Evolutionary conservation across 2,329 filamentous ascomycete genomes (phyloP).

Genomic region (Dactylonectria estremocensis): DNA sequence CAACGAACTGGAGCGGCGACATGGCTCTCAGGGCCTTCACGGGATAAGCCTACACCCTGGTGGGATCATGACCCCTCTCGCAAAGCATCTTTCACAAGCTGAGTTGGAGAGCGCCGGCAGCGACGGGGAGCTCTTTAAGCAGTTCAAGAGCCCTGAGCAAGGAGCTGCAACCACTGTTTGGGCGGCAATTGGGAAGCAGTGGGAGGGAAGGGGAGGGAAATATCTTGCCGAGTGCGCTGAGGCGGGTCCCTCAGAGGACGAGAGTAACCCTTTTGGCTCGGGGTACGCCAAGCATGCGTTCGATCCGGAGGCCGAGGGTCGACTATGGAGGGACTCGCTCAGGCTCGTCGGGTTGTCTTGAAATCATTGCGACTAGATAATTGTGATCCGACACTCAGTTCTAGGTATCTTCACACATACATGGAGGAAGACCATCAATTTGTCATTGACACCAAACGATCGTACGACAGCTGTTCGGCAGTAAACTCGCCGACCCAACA

Average conservation of each 20-base stretch:
- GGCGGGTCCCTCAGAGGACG: constrained; percentile 8
- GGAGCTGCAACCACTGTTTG: constrained; percentile 32
- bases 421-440: too few species aligned
- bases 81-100: background rate
- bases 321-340: constrained; percentile 28
- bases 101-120: background rate
- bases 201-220: constrained; percentile 22
- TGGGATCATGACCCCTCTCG: constrained; percentile 12
- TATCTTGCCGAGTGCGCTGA: constrained; percentile 27
- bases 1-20: constrained; percentile 35
- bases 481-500: too few species aligned
- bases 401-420: too few species aligned
- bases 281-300: background rate
- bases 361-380: too few species aligned
- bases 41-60: constrained; percentile 36
- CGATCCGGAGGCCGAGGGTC: constrained; percentile 15
- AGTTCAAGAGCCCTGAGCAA: constrained; percentile 22
- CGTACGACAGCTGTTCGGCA: too few species aligned
- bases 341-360: constrained; percentile 11
- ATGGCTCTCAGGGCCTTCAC: constrained; percentile 25
- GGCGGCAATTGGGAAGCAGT: too few species aligned
- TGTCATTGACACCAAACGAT: too few species aligned
- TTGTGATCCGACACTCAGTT: too few species aligned
- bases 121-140: background rate
- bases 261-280: background rate